These are phyloP conservation scores for Pseudogymnoascus sp. DNA, from an alignment of 2,329 filamentous ascomycete genomes.

Conservation along the genomic window DNA sequence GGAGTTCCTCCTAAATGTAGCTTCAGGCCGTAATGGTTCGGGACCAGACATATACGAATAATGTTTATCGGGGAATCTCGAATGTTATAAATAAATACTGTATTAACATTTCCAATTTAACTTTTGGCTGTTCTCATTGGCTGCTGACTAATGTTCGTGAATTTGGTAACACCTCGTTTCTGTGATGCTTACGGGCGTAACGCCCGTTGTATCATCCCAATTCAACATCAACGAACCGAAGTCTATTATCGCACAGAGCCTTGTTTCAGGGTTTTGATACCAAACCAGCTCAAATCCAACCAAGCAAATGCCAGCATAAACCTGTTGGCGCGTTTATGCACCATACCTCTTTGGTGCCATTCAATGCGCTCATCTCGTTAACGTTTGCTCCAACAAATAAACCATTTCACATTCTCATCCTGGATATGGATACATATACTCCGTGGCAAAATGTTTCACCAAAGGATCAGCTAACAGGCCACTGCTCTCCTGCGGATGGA, in stretches of 20 bases:
- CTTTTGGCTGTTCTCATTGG: not conserved
- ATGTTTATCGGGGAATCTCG: not conserved
- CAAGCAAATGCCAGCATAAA: not conserved
- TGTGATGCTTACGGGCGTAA: conserved; percentile 1
- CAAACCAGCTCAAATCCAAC: not conserved
- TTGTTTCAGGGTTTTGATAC: not conserved
- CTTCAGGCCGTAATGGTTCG: not conserved
- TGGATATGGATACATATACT: not conserved
- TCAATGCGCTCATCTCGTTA: not conserved
- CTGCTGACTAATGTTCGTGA: not conserved
- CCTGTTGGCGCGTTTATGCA: not conserved
- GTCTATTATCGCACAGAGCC: not conserved
- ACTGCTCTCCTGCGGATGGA: not conserved
- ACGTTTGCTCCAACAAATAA: not conserved
- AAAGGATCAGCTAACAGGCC: not conserved
- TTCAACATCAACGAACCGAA: not conserved
- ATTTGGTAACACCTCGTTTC: not conserved
- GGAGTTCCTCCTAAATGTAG: not conserved
- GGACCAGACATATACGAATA: not conserved
- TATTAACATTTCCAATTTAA: not conserved
- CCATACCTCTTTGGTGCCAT: not conserved
- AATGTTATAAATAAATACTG: conserved; percentile 1
- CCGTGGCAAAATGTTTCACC: not conserved
- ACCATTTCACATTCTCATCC: not conserved
- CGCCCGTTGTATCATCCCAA: not conserved